A percentile compares a stretch with the other conserved stretches of the same genome.
These are phyloP conservation scores for Hypomyces perniciosus DNA, from an alignment of 2,329 filamentous ascomycete species.

Conservation along the genomic window DNA sequence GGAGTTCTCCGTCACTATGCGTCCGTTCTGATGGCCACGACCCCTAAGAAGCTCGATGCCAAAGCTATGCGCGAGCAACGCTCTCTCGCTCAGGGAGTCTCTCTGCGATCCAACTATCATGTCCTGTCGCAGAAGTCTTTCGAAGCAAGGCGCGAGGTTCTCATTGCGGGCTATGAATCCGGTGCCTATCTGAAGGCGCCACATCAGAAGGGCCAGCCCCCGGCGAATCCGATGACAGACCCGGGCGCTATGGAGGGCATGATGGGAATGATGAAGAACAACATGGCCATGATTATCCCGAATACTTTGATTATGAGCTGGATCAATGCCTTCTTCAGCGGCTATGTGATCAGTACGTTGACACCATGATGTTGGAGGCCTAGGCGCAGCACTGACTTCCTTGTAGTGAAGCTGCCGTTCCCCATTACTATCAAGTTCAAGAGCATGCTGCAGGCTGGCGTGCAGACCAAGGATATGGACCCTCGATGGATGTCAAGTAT, in stretches of 20 bases:
- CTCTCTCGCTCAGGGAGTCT: constrained; percentile 74
- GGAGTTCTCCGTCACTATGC: constrained; percentile 95
- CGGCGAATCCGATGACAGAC: constrained; percentile 90
- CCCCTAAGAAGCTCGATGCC: constrained; percentile 76
- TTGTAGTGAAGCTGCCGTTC: constrained; percentile 85
- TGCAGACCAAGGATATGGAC: constrained; percentile 92
- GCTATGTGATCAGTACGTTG: constrained; percentile 85
- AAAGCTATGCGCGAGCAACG: constrained; percentile 80
- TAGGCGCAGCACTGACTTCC: constrained; percentile 16
- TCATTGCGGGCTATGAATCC: constrained; percentile 75
- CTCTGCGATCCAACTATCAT: constrained; percentile 75
- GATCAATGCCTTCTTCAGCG: constrained; percentile 99
- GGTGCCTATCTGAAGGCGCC: constrained; percentile 88
- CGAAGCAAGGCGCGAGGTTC: constrained; percentile 69
- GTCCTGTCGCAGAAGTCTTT: constrained; percentile 75
- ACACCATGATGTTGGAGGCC: neutral
- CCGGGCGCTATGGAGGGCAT: constrained; percentile 97
- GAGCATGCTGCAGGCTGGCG: constrained; percentile 96
- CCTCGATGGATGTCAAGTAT: constrained; percentile 98
- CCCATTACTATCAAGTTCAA: constrained; percentile 98
- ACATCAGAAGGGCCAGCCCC: constrained; percentile 76
- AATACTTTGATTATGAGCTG: constrained; percentile 99
- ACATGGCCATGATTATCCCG: constrained; percentile 99
- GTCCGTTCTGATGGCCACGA: constrained; percentile 77
- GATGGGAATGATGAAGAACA: constrained; percentile 99